These are phyloP conservation scores for Cucurbita pepo DNA, from an alignment of 306 rosid species.

Conservation along the genomic window DNA sequence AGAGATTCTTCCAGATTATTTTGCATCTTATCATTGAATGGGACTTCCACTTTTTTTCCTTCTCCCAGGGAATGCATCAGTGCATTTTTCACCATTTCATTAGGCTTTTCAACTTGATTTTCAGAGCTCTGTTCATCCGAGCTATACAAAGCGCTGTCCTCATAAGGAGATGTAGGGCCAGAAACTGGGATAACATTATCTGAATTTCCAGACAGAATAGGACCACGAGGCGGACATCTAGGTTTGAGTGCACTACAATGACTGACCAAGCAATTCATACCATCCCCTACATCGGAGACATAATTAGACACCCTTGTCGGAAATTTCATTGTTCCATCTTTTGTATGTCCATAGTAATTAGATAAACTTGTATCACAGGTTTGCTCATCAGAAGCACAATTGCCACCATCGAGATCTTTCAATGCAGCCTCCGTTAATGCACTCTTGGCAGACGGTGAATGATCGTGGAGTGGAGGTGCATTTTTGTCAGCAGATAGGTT, in stretches of 20 bases:
- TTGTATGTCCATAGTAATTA: conserved; percentile 6
- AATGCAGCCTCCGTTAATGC: conserved; percentile 2
- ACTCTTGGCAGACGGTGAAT: conserved; percentile 15
- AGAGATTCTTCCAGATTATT: conserved; percentile 15
- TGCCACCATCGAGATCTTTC: conserved; percentile 13
- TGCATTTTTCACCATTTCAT: conserved; percentile 16
- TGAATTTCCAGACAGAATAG: conserved; percentile 27
- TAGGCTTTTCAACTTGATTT: conserved; percentile 16
- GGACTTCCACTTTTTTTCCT: conserved; percentile 12
- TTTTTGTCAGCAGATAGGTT: conserved; percentile 15
- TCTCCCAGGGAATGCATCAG: conserved; percentile 14
- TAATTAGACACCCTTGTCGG: conserved; percentile 2
- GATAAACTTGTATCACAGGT: conserved; percentile 13
- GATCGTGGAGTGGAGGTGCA: conserved; percentile 14
- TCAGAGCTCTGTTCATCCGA: conserved; percentile 19
- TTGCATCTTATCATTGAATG: conserved; percentile 8
- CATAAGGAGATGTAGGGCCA: conserved; percentile 18
- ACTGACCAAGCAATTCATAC: conserved; percentile 10
- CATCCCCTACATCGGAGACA: conserved; percentile 6
- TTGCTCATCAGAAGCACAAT: conserved; percentile 18
- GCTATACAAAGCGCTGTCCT: conserved; percentile 17
- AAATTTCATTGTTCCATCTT: conserved; percentile 6
- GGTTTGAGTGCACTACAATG: conserved; percentile 17
- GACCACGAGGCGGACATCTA: conserved; percentile 14
- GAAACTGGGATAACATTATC: conserved; percentile 14